Base-by-base conservation (phyloP, 306 rosid genomes). In the Crataegus laevigata region DNA sequence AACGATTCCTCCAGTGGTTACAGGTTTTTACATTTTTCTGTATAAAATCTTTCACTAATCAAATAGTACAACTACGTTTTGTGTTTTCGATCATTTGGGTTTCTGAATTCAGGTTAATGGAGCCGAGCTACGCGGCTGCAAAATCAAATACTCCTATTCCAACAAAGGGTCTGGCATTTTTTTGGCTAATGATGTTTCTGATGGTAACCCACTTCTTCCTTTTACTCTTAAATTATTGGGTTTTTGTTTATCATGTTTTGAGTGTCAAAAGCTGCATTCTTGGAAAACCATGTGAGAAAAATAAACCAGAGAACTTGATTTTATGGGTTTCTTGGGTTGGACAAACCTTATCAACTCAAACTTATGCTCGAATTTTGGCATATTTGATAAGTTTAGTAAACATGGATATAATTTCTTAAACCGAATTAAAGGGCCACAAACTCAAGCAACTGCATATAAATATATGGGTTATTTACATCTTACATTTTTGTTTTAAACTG, bases 121-220 rank as follows among this genome's bases (percentile, higher is more conserved):
- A 83, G 93, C 85, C 59, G 87, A 87, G 66, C 91, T 89, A 66
- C 89, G 90, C 60, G 93, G 96, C 57, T 89, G 92, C 86, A 82
- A 82, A 54, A 87, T 94, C 84, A 90, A 89, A 55, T 82, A 82
- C 80, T 85, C 96, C 58, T 89, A 88, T 89, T 89, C 93, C 72
- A 89, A 73, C 75, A 92, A 87, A 89, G 97, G 99, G 67, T 90
- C 84, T 82, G 97, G 99, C 43, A 85, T 94, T 43, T 92, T 92
- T 71, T 77, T 82, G 6, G 80, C 87, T 8, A 79, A 84, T 51
- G 81, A 84, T 81, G 88, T 80, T 82, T 84, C 91, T 77, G 92
- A 92, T 32, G 99, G 96, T 94, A 89, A 83, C 52, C 73, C 68
- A 47, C 79, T 11, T 57, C 75, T 71, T 73, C 45, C 51, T 15